phyloP scores from a whole-genome alignment of 345 rosid genomes.

The Boechera stricta region DNA sequence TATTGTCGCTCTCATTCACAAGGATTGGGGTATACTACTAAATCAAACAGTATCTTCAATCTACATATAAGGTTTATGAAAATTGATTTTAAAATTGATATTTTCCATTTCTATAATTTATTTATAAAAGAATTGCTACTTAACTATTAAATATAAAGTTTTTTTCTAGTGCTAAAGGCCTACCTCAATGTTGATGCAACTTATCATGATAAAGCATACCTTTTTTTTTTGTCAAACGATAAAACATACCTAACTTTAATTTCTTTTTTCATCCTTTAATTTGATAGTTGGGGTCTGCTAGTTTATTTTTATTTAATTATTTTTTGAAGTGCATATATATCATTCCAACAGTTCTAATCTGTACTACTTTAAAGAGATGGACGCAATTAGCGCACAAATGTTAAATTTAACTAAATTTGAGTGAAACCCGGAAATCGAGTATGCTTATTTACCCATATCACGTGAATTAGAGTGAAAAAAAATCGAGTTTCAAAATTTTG shows the following conservation, averaged over 20 bases:
- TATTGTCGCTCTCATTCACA: slow-evolving; percentile 41
- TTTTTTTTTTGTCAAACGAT: slow-evolving; percentile 18
- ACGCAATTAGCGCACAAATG: slow-evolving; percentile 32
- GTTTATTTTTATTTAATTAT: background rate
- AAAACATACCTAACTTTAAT: slow-evolving; percentile 10
- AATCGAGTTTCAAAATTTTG: slow-evolving; percentile 11
- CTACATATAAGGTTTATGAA: background rate
- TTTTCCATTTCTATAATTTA: slow-evolving; percentile 13
- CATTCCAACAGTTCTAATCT: slow-evolving; percentile 22
- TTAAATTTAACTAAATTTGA: background rate
- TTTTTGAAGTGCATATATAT: slow-evolving; percentile 8
- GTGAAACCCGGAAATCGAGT: background rate
- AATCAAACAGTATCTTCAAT: slow-evolving; percentile 41
- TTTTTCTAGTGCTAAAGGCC: slow-evolving; percentile 35
- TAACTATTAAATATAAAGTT: slow-evolving; percentile 19
- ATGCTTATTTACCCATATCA: slow-evolving; percentile 5
- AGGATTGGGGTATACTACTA: slow-evolving; percentile 32
- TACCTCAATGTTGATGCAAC: slow-evolving; percentile 43
- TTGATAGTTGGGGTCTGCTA: background rate
- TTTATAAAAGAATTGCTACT: background rate
- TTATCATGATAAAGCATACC: slow-evolving; percentile 40
- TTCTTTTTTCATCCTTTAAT: background rate
- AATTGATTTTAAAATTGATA: background rate
- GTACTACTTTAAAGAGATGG: slow-evolving; percentile 7
- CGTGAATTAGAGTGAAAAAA: slow-evolving; percentile 3